These are phyloP conservation scores for Fraxinus greggii DNA, from an alignment of 305 asterid genomes.

Conservation along the genomic window DNA sequence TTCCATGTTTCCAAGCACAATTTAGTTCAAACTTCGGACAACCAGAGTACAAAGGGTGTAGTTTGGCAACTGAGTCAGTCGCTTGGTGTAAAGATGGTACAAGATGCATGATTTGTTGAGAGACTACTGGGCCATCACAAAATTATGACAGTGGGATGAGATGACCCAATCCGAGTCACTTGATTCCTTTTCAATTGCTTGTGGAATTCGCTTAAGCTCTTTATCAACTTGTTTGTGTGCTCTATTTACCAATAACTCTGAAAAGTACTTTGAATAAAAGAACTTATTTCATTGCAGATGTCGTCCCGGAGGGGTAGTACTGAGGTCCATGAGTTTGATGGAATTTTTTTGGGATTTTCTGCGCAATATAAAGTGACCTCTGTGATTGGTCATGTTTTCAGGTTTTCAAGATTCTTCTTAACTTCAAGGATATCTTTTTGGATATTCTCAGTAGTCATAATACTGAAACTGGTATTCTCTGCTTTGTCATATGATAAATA, in stretches of 20 bases:
- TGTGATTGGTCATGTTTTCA: constrained; percentile 94
- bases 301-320: constrained; percentile 74
- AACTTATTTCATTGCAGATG: constrained; percentile 56
- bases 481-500: not conserved
- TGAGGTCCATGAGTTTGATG: constrained; percentile 86
- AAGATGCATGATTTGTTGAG: not conserved
- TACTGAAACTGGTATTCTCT: not conserved
- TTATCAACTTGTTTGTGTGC: not conserved
- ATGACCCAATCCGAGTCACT: not conserved
- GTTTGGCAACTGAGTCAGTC: not conserved
- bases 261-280: constrained; percentile 7
- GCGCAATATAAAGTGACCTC: constrained; percentile 80
- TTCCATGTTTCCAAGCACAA: not conserved
- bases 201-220: not conserved
- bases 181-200: not conserved
- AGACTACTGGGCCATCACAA: not conserved
- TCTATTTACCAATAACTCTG: not conserved
- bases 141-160: not conserved
- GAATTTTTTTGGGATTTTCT: constrained; percentile 63
- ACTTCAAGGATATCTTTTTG: constrained; percentile 14
- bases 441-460: not conserved
- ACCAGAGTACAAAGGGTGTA: not conserved
- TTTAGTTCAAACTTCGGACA: not conserved
- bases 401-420: constrained; percentile 40
- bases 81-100: not conserved